Conservation (phyloP, 371 early-diverging fungal genomes). For the Cokeromyces recurvatus region DNA sequence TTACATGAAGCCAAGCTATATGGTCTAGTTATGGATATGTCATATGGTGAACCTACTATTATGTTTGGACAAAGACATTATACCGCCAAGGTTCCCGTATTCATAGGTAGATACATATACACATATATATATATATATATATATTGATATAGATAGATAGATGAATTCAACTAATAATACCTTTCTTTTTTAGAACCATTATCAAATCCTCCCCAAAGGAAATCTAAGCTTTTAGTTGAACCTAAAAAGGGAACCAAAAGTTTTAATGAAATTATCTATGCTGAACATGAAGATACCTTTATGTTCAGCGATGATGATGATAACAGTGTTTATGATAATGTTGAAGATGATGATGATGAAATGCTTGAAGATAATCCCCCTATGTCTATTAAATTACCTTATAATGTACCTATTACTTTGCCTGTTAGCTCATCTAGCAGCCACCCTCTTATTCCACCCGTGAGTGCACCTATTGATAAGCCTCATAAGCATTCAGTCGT, state of each 20-base stretch:
- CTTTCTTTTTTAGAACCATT: conserved; percentile 26
- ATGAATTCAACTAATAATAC: too few species aligned
- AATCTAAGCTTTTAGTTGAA: conserved; percentile 28
- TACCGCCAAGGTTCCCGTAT: conserved; percentile 15
- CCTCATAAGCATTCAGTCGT: too few species aligned
- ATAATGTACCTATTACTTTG: too few species aligned
- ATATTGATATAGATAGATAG: too few species aligned
- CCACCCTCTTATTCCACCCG: neutral
- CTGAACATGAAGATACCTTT: neutral
- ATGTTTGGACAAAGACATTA: conserved; percentile 29
- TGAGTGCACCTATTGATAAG: neutral
- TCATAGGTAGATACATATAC: too few species aligned
- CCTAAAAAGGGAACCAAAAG: conserved; percentile 28
- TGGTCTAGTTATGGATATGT: conserved; percentile 27
- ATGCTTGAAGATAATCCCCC: neutral
- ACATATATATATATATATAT: too few species aligned
- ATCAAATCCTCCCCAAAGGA: conserved; percentile 26
- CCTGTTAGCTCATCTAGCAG: neutral
- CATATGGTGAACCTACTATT: conserved; percentile 13
- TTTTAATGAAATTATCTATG: conserved; percentile 25
- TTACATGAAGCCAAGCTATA: conserved; percentile 27
- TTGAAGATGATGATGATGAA: too few species aligned
- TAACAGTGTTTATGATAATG: too few species aligned
- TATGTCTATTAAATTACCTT: too few species aligned
- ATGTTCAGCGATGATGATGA: too few species aligned